Base-by-base conservation (phyloP, 164 flowering plant species). In the Magnolia changhungtana region DNA sequence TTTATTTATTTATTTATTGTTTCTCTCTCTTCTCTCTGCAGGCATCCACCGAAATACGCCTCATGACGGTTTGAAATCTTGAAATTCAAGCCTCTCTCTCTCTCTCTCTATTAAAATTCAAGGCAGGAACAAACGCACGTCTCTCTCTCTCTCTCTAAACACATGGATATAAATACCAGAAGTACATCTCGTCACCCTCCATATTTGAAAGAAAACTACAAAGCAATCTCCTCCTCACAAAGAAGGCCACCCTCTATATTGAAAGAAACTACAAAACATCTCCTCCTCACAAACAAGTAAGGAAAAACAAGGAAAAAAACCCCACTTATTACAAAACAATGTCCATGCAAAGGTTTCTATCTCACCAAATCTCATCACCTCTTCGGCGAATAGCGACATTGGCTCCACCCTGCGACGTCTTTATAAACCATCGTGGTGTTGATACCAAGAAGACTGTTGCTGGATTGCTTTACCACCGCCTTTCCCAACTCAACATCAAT, bases 401-500 rank as follows among this genome's bases (percentile, higher is more conserved):
- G 0, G 18, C 14, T 10, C 19, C 20, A 31, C 50, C 49, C 5
- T 88, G 88, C 80, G 90, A 88, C 45, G 87, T 91, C 5, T 91
- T 91, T 85, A 89, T 91, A 9, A 91, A 82, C 82, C 93, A 90
- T 76, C 82, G 93, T 2, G 85, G 91, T 0, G 78, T 79, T 8
- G 93, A 90, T 71, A 91, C 96, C 3, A 91, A 89, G 77, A 73
- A 82, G 11, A 85, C 79, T 52, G 75, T 90, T 0, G 83, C 92
- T 0, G 93, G 90, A 2, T 71, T 91, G 83, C 80, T 91, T 2
- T 82, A 84, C 49, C 71, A 86, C 37, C 84, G 84, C n/a, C 76
- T 91, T 1, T 2, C 27, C 0, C 68, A 72, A 10, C 72, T 85
- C 1, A 50, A 80, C 9, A 75, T 86, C 0, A 74, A 77, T 23